Evolutionary conservation across 345 rosid species (phyloP).

Genomic region (Brassica napus): Da-Ae NC_063444.1:48954501-48955000

Average conservation of each 20-base stretch:
- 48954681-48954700: not conserved
- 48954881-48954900: conserved; percentile 26
- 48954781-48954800: not conserved
- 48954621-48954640: not conserved
- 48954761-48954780: not conserved
- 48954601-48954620: not conserved
- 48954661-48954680: not conserved
- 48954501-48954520: not conserved
- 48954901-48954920: conserved; percentile 15
- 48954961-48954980: conserved; percentile 31
- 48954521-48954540: not conserved
- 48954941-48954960: conserved; percentile 32
- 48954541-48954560: not conserved
- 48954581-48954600: not conserved
- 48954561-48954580: not conserved
- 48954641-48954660: not conserved
- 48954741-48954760: conserved; percentile 15
- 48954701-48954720: not conserved
- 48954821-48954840: not conserved
- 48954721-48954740: conserved; percentile 8
- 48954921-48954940: conserved; percentile 25
- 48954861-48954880: not conserved
- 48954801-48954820: not conserved
- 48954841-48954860: conserved; percentile 6
- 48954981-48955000: conserved; percentile 33